Evolutionary conservation across 148 eudicot species (phyloP), one percentile per base, ranked within the genome.

Genomic region (Camellia granthamiana): DNA sequence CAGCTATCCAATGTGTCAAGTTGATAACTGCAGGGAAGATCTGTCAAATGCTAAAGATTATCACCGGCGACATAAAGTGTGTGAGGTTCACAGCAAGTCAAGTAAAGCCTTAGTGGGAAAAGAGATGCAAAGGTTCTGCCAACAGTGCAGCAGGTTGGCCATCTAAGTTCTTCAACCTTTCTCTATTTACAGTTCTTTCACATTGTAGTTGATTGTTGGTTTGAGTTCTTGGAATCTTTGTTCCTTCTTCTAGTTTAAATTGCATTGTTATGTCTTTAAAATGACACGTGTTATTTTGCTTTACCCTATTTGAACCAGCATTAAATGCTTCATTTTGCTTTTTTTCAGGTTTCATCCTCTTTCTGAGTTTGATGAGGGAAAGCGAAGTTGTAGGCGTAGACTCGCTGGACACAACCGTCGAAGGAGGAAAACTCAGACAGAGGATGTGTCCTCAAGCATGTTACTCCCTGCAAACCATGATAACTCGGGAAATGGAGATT

Each of bases 351-450:
- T 95, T 73, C 98, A 95, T 84, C 89, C 90, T 68, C 97, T 95
- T 85, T 73, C 90, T 3, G 97, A 91, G 75, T 95, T 95, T 89
- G 98, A 95, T 59, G 97, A 95, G 88, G 98, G 97, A 41, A 95
- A 95, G 82, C 83, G 98, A 84, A 95, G 98, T 85, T 95, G 98
- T 82, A 90, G 98, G 73, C 91, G 98, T 62, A 89, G 98, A 78
- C 93, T 95, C 78, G 97, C 93, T 80, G 97, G 97, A 56, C 98
- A 95, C 83, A 95, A 95, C 80, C 84, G 88, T 69, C 87, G 98
- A 70, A 88, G 98, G 89, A 90, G 98, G 86, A 95, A 95, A 89
- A 90, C 92, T 82, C 98, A 93, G 80, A 89, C 97, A 47, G 98
- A 95, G 68, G 95, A 90, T 61, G 80, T 85, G 82, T 59, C 88